Evolutionary conservation across 495 filamentous ascomycete genomes (phyloP).

Genomic region (Neurospora sp.): DNA sequence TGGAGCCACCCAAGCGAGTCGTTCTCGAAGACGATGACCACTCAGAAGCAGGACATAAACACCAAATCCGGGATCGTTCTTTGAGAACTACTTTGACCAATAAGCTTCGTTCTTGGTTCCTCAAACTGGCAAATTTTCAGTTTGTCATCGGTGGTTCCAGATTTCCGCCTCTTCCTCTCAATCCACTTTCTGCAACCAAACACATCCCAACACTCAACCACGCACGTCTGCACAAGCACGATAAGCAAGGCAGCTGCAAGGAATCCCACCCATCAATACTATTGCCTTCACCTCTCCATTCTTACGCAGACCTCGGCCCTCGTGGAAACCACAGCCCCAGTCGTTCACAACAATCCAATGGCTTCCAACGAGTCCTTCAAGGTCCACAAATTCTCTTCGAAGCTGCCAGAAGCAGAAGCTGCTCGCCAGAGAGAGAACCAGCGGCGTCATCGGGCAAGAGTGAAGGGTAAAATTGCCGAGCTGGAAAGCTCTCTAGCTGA

Average conservation of each 20-base stretch:
- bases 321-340: not conserved
- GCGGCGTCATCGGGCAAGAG: constrained; percentile 22
- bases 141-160: not conserved
- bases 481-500: constrained; percentile 11
- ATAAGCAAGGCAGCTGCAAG: not conserved
- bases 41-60: not conserved
- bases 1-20: not conserved
- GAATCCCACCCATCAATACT: not conserved
- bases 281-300: not conserved
- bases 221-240: not conserved
- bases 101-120: not conserved
- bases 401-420: constrained; percentile 14
- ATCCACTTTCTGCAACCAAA: not conserved
- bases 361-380: not conserved
- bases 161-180: not conserved
- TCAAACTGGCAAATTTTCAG: not conserved
- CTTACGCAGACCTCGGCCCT: no score
- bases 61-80: not conserved
- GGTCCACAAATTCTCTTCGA: constrained; percentile 16
- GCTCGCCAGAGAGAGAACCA: constrained; percentile 22
- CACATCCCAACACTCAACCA: not conserved
- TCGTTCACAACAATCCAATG: not conserved
- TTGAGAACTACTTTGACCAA: not conserved
- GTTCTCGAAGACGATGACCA: not conserved
- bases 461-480: constrained; percentile 15